Base-by-base conservation (phyloP, 1,284 basidiomycete species). In the Moesziomyces parantarcticus region DNA sequence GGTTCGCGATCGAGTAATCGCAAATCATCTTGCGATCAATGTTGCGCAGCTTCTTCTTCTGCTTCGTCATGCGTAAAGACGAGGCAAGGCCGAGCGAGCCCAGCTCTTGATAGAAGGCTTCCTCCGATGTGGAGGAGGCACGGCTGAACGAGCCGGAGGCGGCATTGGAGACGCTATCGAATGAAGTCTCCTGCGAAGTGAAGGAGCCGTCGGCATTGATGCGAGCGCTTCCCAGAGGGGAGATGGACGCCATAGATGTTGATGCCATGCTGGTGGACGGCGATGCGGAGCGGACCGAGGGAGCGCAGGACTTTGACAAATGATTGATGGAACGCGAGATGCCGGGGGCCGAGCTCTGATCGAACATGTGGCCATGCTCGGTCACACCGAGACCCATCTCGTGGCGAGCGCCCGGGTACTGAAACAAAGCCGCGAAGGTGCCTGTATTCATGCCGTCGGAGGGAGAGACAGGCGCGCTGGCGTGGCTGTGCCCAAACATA, bases 21-120 rank as follows among this genome's bases (percentile, higher is more conserved):
- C 71, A 74, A 55, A 74, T 74, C 54, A 56, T 43, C 55, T 74
- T 74, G 43, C 71, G 60, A 34, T 74, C 71, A 20, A 74, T 57
- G 52, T 76, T 73, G 46, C 63, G 58, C 18, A 76, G 66, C 69
- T 70, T 73, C 34, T 52, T 59, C 54, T 76, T 76, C 34, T 61
- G 70, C 57, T 73, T 76, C 22, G 62, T 20, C 61, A 64, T 69
- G 51, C 61, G 65, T 53, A 64, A 32, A 20, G 71, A 65, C 20
- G 54, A 39, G 5, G 71, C 43, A 0, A 68, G 48, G 20, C 60
- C 61, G 8, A 68, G 50, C 18, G 51, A 44, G 36, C 65, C 61
- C 5, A 58, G 25, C 4, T 73, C 70, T 23, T 47, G 46, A 1
- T 23, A 58, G 32, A 58, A 53, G 47, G 58, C 41, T 34, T 74